Conservation (phyloP, 2,329 filamentous ascomycete genomes). For the Neopestalotiopsis clavispora region DNA sequence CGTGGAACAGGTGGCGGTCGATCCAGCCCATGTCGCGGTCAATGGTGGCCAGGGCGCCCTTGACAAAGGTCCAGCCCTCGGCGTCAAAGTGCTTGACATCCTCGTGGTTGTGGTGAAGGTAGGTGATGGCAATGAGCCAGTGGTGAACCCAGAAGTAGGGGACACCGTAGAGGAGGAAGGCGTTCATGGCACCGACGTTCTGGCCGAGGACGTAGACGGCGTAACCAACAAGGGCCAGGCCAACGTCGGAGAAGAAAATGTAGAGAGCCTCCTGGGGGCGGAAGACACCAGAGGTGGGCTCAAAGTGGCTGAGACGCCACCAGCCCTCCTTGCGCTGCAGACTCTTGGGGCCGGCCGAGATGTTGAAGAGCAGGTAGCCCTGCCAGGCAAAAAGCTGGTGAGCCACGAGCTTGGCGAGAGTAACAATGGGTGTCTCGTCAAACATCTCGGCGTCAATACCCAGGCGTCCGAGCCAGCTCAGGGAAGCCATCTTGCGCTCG, state of each 20-base stretch:
- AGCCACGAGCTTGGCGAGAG: constrained; percentile 57
- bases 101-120: constrained; percentile 73
- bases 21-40: constrained; percentile 70
- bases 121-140: constrained; percentile 76
- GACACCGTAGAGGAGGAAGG: constrained; percentile 63
- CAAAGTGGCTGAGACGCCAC: constrained; percentile 61
- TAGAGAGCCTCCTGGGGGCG: constrained; percentile 59
- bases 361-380: constrained; percentile 66
- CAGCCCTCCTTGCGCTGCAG: constrained; percentile 46
- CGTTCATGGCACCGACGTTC: constrained; percentile 59
- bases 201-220: constrained; percentile 57
- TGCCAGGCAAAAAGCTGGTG: constrained; percentile 72
- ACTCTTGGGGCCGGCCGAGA: constrained; percentile 52
- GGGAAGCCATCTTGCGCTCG: constrained; percentile 38
- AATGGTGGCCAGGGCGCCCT: constrained; percentile 66
- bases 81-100: constrained; percentile 62
- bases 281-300: constrained; percentile 66
- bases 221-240: constrained; percentile 55
- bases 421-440: constrained; percentile 66
- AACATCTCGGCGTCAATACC: constrained; percentile 56
- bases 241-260: constrained; percentile 65
- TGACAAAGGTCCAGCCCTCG: constrained; percentile 64
- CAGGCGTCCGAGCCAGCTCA: constrained; percentile 31
- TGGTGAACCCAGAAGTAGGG: constrained; percentile 75
- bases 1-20: constrained; percentile 68